A percentile compares a stretch with the other conserved stretches of the same genome.
Evolutionary conservation across 1,284 basidiomycete species (phyloP).

Genomic region (Cerioporus squamosus): DNA sequence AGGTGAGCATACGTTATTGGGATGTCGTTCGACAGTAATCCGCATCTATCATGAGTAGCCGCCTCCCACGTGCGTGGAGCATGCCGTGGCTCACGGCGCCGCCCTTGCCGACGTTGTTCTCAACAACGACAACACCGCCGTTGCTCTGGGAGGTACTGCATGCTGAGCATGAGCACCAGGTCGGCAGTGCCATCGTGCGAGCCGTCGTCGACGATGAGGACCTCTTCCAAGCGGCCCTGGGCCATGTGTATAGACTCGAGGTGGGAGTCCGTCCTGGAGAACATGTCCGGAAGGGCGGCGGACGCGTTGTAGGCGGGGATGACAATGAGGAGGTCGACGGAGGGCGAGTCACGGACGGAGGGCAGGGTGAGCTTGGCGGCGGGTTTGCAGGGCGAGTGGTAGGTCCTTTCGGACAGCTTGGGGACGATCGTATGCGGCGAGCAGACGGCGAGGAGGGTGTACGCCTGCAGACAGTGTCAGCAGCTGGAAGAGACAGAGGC

Average conservation of each 20-base stretch:
- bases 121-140: slow-evolving; percentile 80
- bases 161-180: slow-evolving; percentile 68
- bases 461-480: slow-evolving; percentile 47
- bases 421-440: slow-evolving; percentile 70
- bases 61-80: slow-evolving; percentile 75
- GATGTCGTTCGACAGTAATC: too few species aligned
- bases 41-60: slow-evolving; percentile 92
- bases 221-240: slow-evolving; percentile 63
- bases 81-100: slow-evolving; percentile 92
- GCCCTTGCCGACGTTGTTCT: slow-evolving; percentile 88
- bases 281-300: slow-evolving; percentile 80
- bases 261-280: slow-evolving; percentile 72
- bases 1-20: too few species aligned
- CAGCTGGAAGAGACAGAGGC: slow-evolving; percentile 26
- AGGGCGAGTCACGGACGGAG: slow-evolving; percentile 53
- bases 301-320: slow-evolving; percentile 94
- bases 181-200: slow-evolving; percentile 76
- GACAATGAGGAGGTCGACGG: slow-evolving; percentile 77
- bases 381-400: slow-evolving; percentile 56
- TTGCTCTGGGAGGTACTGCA: slow-evolving; percentile 54
- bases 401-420: slow-evolving; percentile 68
- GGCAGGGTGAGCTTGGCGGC: slow-evolving; percentile 55
- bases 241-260: slow-evolving; percentile 39
- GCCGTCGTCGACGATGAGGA: slow-evolving; percentile 92
- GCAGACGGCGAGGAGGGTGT: slow-evolving; percentile 64